Base-by-base conservation (phyloP, 2,329 filamentous ascomycete species). In the Botrytis galanthina region DNA sequence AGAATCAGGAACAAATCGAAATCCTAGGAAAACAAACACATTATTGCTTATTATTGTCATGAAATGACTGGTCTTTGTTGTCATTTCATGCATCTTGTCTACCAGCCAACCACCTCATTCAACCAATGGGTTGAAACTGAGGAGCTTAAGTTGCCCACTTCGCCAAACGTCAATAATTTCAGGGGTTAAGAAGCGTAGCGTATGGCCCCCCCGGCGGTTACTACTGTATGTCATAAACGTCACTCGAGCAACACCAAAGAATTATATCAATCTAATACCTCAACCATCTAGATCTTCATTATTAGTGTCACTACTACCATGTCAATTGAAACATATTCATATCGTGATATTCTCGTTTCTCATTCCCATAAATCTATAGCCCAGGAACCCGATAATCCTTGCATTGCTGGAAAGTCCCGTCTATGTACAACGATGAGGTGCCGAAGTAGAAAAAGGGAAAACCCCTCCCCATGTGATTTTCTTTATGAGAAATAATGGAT, bases 361-460 rank as follows among this genome's bases (percentile, higher is more conserved):
- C 64, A 68, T 57, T 57, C 48, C 54, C 48, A 39, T 57, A 32
- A 54, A 12, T 57, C 66, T 68, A 68, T 57, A 57, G 48, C 48
- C n/a, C 66, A 68, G 66, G 35, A 68, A 29, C n/a, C 48, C 26
- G 48, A 32, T 68, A 22, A 26, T 57, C 48, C 37, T 57, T 57
- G n/a, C 51, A 29, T 57, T 57, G 48, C 66, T 42, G 66, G 35
- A 32, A 57, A 68, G 26, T 29, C 42, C 54, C 29, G 26, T 72
- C 61, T 57, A 66, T 72, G 46, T 48, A 64, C 35, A 71, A 42
- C 42, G 60, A 66, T 59, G 48, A 72, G 48, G 20, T 44, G 46
- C 8, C 46, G 44, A 67, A 32, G 35, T 35, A n/a, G 42, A 46
- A 32, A 44, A 46, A 66, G 29, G 18, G 35, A 57, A 35, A 42